Base-by-base conservation (phyloP, 176 grass and related monocot species). In the Metroxylon sagu region DNA sequence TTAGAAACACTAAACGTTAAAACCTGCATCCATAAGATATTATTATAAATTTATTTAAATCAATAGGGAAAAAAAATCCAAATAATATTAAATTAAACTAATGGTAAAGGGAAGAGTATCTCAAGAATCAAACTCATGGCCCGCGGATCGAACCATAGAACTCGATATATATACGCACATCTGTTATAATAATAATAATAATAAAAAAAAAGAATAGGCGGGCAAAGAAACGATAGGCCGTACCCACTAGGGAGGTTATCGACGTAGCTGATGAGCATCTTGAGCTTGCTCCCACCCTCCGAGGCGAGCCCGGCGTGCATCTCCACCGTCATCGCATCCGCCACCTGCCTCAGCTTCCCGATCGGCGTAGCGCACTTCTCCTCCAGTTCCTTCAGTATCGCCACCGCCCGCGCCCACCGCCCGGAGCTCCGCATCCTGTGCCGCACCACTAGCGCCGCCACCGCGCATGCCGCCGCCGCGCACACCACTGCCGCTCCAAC, bases 241-340 rank as follows among this genome's bases (percentile, higher is more conserved):
- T 87, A 94, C 89, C 89, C 89, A 17, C 75, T 77, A 15, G 89
- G 82, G 6, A 86, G 85, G 55, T 81, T 83, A 62, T 81, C 82
- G 18, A 95, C 90, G 59, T 89, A 89, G 85, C 79, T 89, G 73
- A 95, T 64, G 50, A 95, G 73, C 90, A 89, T 89, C 79, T 95
- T 83, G 68, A 89, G 82, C 18, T 77, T 77, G 62, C 76, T 78
- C 35, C 65, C 79, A 17, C 67, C 73, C 54, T 89, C 85, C 27
- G 73, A 71, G 7, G 76, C 76, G 17, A 95, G 76, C 19, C 85
- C 85, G 16, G 85, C 76, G 53, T 79, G 76, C 85, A 95, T 95
- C 73, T 86, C 90, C 56, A 72, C 76, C 4, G 58, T 82, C 90
- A 95, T 89, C 48, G 82, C 90, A 29, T 89, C 82, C 15, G 90